Base-by-base conservation (phyloP, 176 grass and related monocot species). In the Chloris gayana region DNA sequence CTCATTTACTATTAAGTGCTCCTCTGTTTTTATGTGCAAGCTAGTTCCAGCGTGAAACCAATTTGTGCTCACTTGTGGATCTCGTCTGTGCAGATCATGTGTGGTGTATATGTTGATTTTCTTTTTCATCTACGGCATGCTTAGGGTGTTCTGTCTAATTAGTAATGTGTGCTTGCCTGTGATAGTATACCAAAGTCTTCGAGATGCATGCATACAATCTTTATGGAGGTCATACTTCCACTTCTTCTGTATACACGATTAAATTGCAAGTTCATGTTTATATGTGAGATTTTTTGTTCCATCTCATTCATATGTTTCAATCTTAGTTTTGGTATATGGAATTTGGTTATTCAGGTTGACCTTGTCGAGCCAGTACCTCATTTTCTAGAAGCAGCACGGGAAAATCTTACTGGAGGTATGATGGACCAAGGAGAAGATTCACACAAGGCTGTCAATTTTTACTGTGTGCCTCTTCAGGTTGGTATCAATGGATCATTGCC, bases 341-440 rank as follows among this genome's bases (percentile, higher is more conserved):
- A 64, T 19, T 65, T 32, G 12, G 10, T 88, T 74, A 81, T 54
- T 69, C 80, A 80, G 96, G 96, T 99, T 85, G 96, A 99, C 87
- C 90, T 99, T 84, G 92, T 95, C 11, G 96, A 99, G 64, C 96
- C 96, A 54, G 92, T 99, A 39, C 91, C 92, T 11, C 96, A 99
- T 91, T 99, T 99, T 80, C 78, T 99, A 67, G 88, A 95, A 80
- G 75, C 90, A 15, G 93, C 96, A 61, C 84, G 85, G 30, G 88
- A 93, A 85, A 95, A 93, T 86, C 88, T 99, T 84, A 64, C 88
- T 88, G 49, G 71, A 26, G 58, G 41, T 71, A 83, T 57, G 22
- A 57, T 87, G 85, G 75, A 93, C 32, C 42, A 60, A 70, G 86
- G 80, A 79, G 67, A 91, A 74, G 87, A 87, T 46, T 67, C 64